Conservation (phyloP, 257 asterid genomes). For the Solanum chilense region DNA sequence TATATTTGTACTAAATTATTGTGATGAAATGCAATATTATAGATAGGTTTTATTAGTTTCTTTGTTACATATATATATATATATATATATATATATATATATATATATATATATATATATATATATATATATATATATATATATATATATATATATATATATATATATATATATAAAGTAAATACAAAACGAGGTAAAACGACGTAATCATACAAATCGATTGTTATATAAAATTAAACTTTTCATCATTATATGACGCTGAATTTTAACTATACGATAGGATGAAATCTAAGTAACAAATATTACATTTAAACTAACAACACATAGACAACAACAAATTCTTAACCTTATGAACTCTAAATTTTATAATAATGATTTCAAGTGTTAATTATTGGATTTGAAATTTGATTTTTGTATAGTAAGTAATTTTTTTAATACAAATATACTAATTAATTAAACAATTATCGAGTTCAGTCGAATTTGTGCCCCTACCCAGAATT, state of each 20-base stretch:
- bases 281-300: not conserved
- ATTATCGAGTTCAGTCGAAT: not conserved
- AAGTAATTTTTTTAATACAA: too few relatives aligned
- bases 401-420: too few relatives aligned
- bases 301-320: too few relatives aligned
- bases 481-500: fast-evolving
- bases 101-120: not conserved
- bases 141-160: too few relatives aligned
- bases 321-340: not conserved
- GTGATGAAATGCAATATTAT: too few relatives aligned
- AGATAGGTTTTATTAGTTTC: too few relatives aligned
- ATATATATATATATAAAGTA: not conserved
- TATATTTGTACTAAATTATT: too few relatives aligned
- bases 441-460: too few relatives aligned
- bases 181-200: not conserved
- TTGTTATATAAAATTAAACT: not conserved
- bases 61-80: not conserved
- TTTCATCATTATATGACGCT: not conserved
- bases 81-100: too few relatives aligned
- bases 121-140: too few relatives aligned
- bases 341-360: not conserved
- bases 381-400: not conserved
- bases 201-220: not conserved
- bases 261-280: not conserved
- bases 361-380: too few relatives aligned